Evolutionary conservation across 352 stramenopile genomes (phyloP), one percentile per base, ranked within the genome.

Genomic region (Phytophthora citricola): DNA sequence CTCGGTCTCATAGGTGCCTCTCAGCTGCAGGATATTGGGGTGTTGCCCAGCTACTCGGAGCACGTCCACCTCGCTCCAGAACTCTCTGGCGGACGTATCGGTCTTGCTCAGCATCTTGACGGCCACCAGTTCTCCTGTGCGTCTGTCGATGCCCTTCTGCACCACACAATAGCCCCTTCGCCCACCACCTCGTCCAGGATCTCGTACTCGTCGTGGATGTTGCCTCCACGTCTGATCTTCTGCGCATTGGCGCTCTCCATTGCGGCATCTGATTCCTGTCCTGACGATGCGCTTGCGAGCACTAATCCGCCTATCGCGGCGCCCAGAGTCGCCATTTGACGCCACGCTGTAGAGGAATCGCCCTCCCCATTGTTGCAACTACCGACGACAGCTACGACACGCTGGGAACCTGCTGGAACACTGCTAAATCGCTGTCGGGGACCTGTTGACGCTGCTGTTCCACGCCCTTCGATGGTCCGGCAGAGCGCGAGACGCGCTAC

Each of bases 61-160:
- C 70, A 94, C 76, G 58, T 92, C 87, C 36, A 93, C 85, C 51
- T 94, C 87, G 27, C 78, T 91, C 85, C 85, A 93, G 64, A 94
- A 94, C 49, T 92, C 83, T n/a, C 85, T 71, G 20, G 83, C 82
- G 15, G 81, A 89, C 20, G 83, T 94, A 56, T 89, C 80, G 27
- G 56, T 84, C 70, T 94, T 94, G 74, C 76, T 85, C 32, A 94
- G 70, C 63, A 90, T 87, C 71, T 94, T 93, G 63, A 94, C 73
- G 1, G 85, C 87, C 31, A 93, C 85, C n/a, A 84, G 46, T 56
- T 93, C 83, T 8, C 80, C 76, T n/a, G 85, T 87, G 17, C 67
- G 69, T 15, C 76, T 81, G 46, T 94, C 79, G 9, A 89, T 57
- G 31, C 79, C 87, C 50, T 86, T 85, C 47, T 85, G 87, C 52